Conservation (phyloP, 225 moss, liverwort and hornwort genomes). For the Neckera pumila region DNA sequence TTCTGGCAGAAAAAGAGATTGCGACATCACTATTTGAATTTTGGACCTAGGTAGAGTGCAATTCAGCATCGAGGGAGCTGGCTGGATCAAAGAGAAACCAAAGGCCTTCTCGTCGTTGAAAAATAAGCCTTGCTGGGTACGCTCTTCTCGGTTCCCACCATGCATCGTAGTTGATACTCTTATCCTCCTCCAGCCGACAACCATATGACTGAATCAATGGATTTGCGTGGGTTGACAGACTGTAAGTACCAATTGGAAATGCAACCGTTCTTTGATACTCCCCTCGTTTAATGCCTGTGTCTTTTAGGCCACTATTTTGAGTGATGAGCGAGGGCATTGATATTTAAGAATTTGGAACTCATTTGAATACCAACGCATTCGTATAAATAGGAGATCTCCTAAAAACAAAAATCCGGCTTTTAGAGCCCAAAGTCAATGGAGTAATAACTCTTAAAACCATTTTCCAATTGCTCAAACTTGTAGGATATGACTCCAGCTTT, state of each 20-base stretch:
- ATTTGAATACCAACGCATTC: not conserved
- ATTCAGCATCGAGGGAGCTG: too few relatives aligned
- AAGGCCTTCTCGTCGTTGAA: constrained; percentile 63
- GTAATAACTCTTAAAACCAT: not conserved
- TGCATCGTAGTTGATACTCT: not conserved
- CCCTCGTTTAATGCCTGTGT: not conserved
- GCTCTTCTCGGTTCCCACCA: not conserved
- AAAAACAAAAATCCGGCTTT: not conserved
- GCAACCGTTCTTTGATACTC: not conserved
- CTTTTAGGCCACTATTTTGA: not conserved
- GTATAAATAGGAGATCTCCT: not conserved
- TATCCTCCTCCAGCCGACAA: not conserved
- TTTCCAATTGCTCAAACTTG: not conserved
- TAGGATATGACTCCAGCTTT: not conserved
- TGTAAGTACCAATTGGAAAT: not conserved
- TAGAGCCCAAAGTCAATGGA: not conserved
- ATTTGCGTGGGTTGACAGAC: not conserved
- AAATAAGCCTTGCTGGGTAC: constrained; percentile 68
- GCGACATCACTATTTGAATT: too few relatives aligned
- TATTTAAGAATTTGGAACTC: not conserved
- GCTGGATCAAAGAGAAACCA: constrained; percentile 24
- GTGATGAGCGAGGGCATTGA: not conserved
- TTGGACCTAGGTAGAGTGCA: too few relatives aligned
- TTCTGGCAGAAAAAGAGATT: too few relatives aligned
- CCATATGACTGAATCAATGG: too few relatives aligned